These are phyloP conservation scores for Physaria fendleri DNA, from an alignment of 345 rosid species.

Conservation along the genomic window DNA sequence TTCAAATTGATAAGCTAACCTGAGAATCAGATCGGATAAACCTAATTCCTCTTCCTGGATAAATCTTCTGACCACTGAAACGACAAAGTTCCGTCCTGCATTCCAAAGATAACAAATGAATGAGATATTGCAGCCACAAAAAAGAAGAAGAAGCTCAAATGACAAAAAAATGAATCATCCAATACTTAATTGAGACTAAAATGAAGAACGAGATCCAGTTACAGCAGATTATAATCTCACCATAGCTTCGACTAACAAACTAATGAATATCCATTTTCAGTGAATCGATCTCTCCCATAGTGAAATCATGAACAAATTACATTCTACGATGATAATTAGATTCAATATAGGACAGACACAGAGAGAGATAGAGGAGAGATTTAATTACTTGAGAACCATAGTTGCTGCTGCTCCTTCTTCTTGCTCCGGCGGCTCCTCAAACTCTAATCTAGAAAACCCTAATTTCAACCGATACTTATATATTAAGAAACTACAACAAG, in stretches of 20 bases:
- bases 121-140: background rate
- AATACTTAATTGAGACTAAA: background rate
- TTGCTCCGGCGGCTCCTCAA: slow-evolving; percentile 19
- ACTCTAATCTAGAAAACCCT: no score
- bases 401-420: slow-evolving; percentile 13
- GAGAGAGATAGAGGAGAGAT: slow-evolving; percentile 15
- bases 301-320: background rate
- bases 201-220: slow-evolving; percentile 10
- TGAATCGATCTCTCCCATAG: background rate
- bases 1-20: slow-evolving; percentile 1
- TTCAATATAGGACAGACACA: background rate
- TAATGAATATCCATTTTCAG: background rate
- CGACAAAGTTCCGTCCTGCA: slow-evolving; percentile 36
- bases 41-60: slow-evolving; percentile 36
- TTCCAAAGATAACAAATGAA: background rate
- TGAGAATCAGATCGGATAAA: slow-evolving; percentile 36
- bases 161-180: no score
- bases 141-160: background rate
- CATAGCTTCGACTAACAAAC: background rate
- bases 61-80: slow-evolving; percentile 37
- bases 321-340: background rate
- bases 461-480: slow-evolving; percentile 13
- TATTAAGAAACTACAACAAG: slow-evolving; percentile 8
- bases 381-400: slow-evolving; percentile 39
- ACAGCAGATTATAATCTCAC: background rate